Evolutionary conservation across 1,284 basidiomycete genomes (phyloP).

Genomic region (Fomitopsis palustris): DNA sequence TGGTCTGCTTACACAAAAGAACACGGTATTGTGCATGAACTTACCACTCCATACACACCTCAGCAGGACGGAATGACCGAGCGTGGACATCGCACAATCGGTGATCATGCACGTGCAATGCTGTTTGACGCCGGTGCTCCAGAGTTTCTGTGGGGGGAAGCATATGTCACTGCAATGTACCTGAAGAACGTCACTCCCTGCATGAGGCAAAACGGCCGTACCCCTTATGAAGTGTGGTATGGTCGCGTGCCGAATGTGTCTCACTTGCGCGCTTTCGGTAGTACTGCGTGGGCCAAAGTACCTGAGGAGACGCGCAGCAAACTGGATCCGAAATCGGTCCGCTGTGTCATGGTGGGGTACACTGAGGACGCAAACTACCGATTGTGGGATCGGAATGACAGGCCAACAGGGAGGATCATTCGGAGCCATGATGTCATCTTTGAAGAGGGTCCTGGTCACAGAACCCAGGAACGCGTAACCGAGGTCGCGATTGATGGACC

Average conservation of each 20-base stretch:
- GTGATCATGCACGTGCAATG: conserved; percentile 18
- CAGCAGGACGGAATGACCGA: conserved; percentile 38
- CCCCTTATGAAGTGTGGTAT: conserved; percentile 28
- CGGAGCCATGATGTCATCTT: not conserved
- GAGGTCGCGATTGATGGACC: no score
- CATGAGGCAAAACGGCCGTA: conserved; percentile 25
- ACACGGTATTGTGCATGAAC: not conserved
- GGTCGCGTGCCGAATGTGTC: conserved; percentile 25
- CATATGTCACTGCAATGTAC: conserved; percentile 30
- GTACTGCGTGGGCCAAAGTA: conserved; percentile 6
- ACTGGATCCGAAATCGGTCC: conserved; percentile 21
- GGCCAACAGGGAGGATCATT: not conserved
- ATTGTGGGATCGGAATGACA: not conserved
- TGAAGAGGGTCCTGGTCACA: not conserved
- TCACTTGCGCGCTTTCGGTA: conserved; percentile 8
- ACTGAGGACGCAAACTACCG: not conserved
- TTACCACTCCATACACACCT: conserved; percentile 24
- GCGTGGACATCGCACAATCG: conserved; percentile 29
- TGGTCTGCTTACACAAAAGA: not conserved
- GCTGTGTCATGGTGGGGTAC: not conserved
- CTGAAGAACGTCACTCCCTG: conserved; percentile 29
- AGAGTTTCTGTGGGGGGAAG: conserved; percentile 35
- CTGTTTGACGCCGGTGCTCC: conserved; percentile 26
- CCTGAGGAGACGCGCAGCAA: conserved; percentile 19
- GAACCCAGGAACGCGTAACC: not conserved